Evolutionary conservation across 495 filamentous ascomycete species (phyloP).

Genomic region (Paragyromitra xinjiangensis): DNA sequence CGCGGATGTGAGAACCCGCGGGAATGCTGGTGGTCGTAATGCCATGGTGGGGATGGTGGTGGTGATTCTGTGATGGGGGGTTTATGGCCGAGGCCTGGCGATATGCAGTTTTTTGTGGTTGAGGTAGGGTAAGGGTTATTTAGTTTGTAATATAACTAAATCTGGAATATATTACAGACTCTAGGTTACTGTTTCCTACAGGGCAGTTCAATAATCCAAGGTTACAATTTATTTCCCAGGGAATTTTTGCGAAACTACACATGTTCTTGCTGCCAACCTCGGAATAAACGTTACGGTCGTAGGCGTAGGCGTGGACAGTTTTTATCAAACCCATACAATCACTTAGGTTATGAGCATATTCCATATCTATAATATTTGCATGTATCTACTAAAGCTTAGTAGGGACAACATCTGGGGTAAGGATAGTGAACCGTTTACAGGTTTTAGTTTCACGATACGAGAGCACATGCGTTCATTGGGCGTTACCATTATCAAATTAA

Average conservation of each 20-base stretch:
- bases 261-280: too few relatives aligned
- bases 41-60: constrained; percentile 15
- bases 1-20: neutral
- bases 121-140: constrained; percentile 32
- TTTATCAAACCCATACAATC: too few relatives aligned
- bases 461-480: neutral
- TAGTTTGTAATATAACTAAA: neutral
- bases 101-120: constrained; percentile 21
- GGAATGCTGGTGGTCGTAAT: constrained; percentile 21
- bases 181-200: neutral
- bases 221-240: too few relatives aligned
- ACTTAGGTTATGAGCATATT: too few relatives aligned
- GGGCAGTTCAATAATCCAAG: neutral
- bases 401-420: neutral
- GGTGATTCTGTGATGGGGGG: neutral
- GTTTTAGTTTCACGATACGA: neutral
- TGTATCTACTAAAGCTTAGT: too few relatives aligned
- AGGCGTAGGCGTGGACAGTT: too few relatives aligned
- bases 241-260: too few relatives aligned
- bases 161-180: neutral
- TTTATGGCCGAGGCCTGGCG: neutral
- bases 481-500: neutral
- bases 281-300: too few relatives aligned
- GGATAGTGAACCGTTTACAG: neutral
- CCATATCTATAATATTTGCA: too few relatives aligned